phyloP scores from a whole-genome alignment of 352 stramenopile species.

The Phytopythium ostracodes region DNA sequence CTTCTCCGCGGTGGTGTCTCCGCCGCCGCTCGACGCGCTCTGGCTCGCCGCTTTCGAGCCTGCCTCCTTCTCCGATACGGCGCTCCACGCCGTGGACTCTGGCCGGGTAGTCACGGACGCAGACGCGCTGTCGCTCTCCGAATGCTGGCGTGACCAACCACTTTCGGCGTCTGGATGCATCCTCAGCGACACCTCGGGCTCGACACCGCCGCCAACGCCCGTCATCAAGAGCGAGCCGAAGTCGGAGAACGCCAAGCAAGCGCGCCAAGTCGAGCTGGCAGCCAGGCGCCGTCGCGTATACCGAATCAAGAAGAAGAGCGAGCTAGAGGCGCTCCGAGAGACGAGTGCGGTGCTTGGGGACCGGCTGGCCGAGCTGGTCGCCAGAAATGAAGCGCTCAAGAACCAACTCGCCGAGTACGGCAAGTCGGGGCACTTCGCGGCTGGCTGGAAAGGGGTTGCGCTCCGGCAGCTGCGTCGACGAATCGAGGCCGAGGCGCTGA shows the following conservation, averaged over 20 bases:
- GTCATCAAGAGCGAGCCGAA: not conserved
- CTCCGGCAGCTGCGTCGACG: conserved; percentile 13
- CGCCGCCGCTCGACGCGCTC: not conserved
- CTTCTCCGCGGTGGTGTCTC: not conserved
- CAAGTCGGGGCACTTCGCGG: not conserved
- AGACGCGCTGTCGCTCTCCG: not conserved
- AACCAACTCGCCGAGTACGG: not conserved
- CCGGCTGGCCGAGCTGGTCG: not conserved
- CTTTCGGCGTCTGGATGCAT: no score
- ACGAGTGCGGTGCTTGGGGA: conserved; percentile 10
- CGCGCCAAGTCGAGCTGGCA: not conserved
- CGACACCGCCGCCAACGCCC: not conserved
- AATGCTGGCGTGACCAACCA: not conserved
- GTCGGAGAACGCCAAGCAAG: not conserved
- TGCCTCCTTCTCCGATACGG: not conserved
- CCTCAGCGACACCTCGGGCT: not conserved
- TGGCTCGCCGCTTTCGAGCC: not conserved
- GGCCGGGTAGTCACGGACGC: not conserved
- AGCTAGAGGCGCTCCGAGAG: conserved; percentile 11
- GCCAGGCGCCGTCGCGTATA: conserved; percentile 15
- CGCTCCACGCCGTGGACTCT: not conserved
- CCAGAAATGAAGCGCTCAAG: not conserved
- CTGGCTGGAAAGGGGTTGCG: conserved; percentile 12
- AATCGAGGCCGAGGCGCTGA: conserved; percentile 9
- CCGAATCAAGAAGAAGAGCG: conserved; percentile 11